Evolutionary conservation across 2,329 filamentous ascomycete genomes (phyloP), one percentile per base, ranked within the genome.

Genomic region (Juglanconis oblonga): DNA sequence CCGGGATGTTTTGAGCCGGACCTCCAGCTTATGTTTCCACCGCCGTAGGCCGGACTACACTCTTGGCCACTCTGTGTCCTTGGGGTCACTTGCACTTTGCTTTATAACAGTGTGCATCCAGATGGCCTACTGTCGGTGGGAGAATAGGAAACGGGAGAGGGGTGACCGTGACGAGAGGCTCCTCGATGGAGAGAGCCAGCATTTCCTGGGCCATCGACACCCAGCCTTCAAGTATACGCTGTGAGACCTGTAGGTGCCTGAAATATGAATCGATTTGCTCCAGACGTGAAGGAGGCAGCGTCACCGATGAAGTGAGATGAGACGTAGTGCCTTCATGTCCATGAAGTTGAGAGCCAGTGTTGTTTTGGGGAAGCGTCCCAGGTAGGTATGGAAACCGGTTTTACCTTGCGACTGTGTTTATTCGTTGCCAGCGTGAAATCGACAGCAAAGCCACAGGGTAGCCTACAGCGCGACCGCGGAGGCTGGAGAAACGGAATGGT

Each of bases 61-160:
- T 5, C 71, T 72, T 0, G 76, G 75, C 2, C 75, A 79, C 64
- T 71, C 74, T 5, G 75, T 78, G 59, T 76, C 74, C 47, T 65
- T 78, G 6, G 76, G 72, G 0, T 69, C 73, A 1, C 72, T 78
- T 4, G 70, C 72, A 5, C 58, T 79, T 13, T 64, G 64, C 29
- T 52, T 69, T 17, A n/a, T 63, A 13, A 64, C 68, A 1, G 65
- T 65, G 3, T 71, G 67, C 36, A 58, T 74, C 5, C 72, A 71
- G 40, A 74, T 78, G 33, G 33, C 67, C 5, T 79, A 79, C 63
- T 71, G 74, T 49, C 65, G 64, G 29, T 76, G 72, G 72, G 77
- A 79, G 66, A 79, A 79, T 60, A 64, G 59, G 36, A 72, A 74
- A 62, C 65, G 77, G 33, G 69, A 70, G n/a, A 64, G 62, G 4